Evolutionary conservation across 2,329 filamentous ascomycete genomes (phyloP).

Genomic region (Aspergillus ibericus): DNA sequence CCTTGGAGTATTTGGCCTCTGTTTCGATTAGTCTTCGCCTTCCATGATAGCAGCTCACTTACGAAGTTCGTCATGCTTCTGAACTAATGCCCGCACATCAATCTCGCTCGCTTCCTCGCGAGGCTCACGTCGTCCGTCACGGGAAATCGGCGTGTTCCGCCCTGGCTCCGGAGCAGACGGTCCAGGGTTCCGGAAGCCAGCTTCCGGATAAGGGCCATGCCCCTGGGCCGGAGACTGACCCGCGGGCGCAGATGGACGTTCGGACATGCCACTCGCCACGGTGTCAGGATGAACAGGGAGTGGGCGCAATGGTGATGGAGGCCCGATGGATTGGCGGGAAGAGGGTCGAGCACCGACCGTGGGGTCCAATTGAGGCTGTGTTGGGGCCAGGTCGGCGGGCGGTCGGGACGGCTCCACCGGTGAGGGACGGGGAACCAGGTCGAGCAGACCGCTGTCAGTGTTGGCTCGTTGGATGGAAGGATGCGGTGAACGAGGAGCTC

Average conservation of each 20-base stretch:
- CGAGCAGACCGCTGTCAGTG: slow-evolving; percentile 27
- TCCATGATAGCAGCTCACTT: slow-evolving; percentile 22
- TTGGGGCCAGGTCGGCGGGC: slow-evolving; percentile 16
- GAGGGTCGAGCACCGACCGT: slow-evolving; percentile 16
- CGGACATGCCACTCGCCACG: slow-evolving; percentile 20
- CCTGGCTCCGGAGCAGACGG: slow-evolving; percentile 45
- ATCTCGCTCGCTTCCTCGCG: slow-evolving; percentile 43
- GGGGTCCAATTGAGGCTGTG: slow-evolving; percentile 13
- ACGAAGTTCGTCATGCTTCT: slow-evolving; percentile 50
- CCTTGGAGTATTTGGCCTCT: slow-evolving; percentile 97
- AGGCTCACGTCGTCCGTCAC: slow-evolving; percentile 26
- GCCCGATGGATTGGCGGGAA: slow-evolving; percentile 23
- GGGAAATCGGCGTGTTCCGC: slow-evolving; percentile 46
- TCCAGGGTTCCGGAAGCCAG: slow-evolving; percentile 25
- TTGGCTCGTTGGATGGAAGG: slow-evolving; percentile 26
- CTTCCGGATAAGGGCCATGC: slow-evolving; percentile 14
- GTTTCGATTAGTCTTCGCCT: slow-evolving; percentile 10
- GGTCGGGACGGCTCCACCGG: slow-evolving; percentile 20
- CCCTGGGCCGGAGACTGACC: slow-evolving; percentile 6
- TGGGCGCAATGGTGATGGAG: slow-evolving; percentile 22
- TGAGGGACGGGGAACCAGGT: slow-evolving; percentile 22
- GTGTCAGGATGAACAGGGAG: slow-evolving; percentile 10
- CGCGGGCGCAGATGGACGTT: slow-evolving; percentile 15
- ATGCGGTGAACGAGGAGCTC: slow-evolving; percentile 17
- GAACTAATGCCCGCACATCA: slow-evolving; percentile 47